Evolutionary conservation across 768 basidiomycete genomes (phyloP).

Genomic region (Tricholoma hemisulphureum): DNA sequence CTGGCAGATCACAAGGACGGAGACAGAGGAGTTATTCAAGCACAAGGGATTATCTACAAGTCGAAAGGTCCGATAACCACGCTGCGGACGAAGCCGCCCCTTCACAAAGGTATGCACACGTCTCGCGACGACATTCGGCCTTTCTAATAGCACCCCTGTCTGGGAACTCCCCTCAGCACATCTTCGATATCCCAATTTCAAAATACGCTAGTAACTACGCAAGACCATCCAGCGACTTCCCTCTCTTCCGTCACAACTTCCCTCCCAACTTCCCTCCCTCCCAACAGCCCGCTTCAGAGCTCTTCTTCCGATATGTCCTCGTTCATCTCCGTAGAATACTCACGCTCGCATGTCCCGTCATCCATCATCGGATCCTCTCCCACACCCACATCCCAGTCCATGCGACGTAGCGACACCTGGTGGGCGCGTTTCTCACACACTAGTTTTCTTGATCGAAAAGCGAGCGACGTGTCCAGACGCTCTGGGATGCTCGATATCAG

Average conservation of each 20-base stretch:
- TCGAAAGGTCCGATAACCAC: conserved; percentile 24
- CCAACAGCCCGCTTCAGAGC: conserved; percentile 26
- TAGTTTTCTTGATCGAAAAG: conserved; percentile 58
- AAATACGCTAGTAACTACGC: conserved; percentile 25
- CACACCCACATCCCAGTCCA: conserved; percentile 41
- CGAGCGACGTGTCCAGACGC: conserved; percentile 38
- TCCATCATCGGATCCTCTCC: conserved; percentile 42
- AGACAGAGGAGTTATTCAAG: conserved; percentile 41
- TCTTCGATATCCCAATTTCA: conserved; percentile 39
- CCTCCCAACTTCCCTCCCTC: conserved; percentile 28
- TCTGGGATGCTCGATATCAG: conserved; percentile 53
- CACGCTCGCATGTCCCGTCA: conserved; percentile 28
- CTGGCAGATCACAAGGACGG: conserved; percentile 23
- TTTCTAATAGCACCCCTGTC: conserved; percentile 16
- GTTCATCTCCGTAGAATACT: conserved; percentile 24
- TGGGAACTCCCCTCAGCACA: conserved; percentile 29
- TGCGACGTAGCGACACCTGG: conserved; percentile 73
- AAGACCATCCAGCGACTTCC: conserved; percentile 15
- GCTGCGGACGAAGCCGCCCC: conserved; percentile 13
- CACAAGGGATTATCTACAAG: conserved; percentile 38
- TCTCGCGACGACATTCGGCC: conserved; percentile 32
- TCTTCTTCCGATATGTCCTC: conserved; percentile 27
- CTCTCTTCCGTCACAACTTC: conserved; percentile 27
- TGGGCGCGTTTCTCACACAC: conserved; percentile 73
- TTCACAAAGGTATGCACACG: conserved; percentile 29